Base-by-base conservation (phyloP, 1,139 yeast genomes). In the Hemisphaericaspora xylanilytica region DNA sequence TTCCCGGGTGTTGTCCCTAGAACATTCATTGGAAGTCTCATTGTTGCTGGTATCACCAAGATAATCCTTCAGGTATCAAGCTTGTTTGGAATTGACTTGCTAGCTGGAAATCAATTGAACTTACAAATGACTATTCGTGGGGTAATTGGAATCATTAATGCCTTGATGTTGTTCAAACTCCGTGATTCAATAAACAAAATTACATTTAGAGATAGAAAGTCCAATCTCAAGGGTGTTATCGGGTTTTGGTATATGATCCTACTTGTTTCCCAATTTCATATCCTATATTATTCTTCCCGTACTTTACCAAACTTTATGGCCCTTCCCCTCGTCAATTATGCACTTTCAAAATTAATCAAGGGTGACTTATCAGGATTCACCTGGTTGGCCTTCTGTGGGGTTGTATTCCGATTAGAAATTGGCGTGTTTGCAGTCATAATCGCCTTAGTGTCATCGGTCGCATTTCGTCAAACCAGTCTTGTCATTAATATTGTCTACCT, bases 1-100 rank as follows among this genome's bases (percentile, higher is more conserved):
- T 90, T 87, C 56, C 95, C 97, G 0, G 97, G 97, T 1, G 92
- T 72, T 2, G 96, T 90, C 4, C 96, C 96, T 16, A 70, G 97
- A 39, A 78, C 96, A 0, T 90, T 89, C 51, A 55, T 87, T 6
- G 96, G 96, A 2, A 74, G 95, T n/a, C 50, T 83, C 40, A 44
- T 76, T 1, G 49, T 88, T 8, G 70, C 87, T 0, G 53, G 58
- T 0, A 38, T 77, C 1, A 52, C 59, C 14, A 43, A 59, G 65
- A 73, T 73, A 26, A 42, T 22, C 11, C 5, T 22, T 10, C 11
- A 22, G 11, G 11, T 22, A 8, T 6, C n/a, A 4, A 22, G 11
- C 11, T 5, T 5, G 11, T 22, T 22, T 22, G 26, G 26, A 10
- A 22, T 22, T 22, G 26, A 22, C 26, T 22, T 22, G 26, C 11